Evolutionary conservation across 768 basidiomycete species (phyloP), one percentile per base, ranked within the genome.

Genomic region (Strobilomyces echinocephalus): DNA sequence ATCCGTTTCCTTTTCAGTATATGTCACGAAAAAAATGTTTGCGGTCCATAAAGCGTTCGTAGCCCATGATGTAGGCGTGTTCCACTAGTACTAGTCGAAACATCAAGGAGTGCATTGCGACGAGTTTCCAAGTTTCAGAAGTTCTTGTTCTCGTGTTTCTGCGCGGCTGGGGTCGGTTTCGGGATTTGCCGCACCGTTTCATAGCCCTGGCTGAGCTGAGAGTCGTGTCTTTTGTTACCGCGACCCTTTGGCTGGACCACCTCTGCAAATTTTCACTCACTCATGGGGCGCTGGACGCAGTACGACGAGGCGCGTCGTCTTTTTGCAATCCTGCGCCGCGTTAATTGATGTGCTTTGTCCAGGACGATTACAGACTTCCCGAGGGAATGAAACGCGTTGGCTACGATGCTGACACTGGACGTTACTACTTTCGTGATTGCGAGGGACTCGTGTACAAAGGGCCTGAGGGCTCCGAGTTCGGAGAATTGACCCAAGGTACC

Each of bases 371-470:
- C 60, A 73, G 79, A 56, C 74, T 81, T 48, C 79, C 79, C 1
- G 75, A 75, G 49, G 79, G 79, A 39, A 69, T 79, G 65, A 73
- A 81, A 56, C 81, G 88, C 33, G 79, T 87, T 52, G 88, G 87
- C 11, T 91, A 90, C 63, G 88, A 91, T 69, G 72, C 83, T 4
- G 88, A 91, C 71, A 76, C 77, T 2, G 78, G 80, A 46, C 72
- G 77, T 45, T 89, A 90, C 72, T 76, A 78, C 63, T 91, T 84
- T 70, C 76, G 76, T 24, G 81, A 82, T 66, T 52, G 52, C 3
- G 76, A 75, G 44, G 86, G 87, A 10, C 70, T 65, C 8, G 64
- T 69, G 56, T 82, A 62, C 84, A 82, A 81, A 67, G 79, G 79
- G 31, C 70, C 77, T 16, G 76, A 83, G 56, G 87, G 87, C 21